A percentile compares a stretch with the other conserved stretches of the same genome.
phyloP scores from a whole-genome alignment of 2,329 filamentous ascomycete genomes.

The Diplocarpon mali region DNA sequence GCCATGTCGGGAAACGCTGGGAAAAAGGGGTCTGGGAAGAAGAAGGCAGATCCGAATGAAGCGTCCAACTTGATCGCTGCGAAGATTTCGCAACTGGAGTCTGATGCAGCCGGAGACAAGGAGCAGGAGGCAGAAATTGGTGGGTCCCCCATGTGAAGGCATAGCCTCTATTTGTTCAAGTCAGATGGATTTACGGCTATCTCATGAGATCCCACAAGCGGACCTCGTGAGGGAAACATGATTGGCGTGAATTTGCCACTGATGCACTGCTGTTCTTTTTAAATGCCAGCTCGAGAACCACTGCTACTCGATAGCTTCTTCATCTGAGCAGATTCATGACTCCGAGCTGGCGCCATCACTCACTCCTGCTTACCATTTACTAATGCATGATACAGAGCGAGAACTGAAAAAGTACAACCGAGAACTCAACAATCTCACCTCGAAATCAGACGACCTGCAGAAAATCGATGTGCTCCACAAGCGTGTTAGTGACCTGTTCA shows the following conservation, averaged over 20 bases:
- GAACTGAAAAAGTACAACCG: slow-evolving; percentile 91
- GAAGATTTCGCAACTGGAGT: slow-evolving; percentile 90
- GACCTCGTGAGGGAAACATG: no score
- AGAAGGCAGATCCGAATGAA: slow-evolving; percentile 73
- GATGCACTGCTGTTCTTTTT: no score
- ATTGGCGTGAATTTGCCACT: no score
- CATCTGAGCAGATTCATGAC: no score
- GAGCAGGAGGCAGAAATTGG: slow-evolving; percentile 94
- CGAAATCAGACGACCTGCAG: slow-evolving; percentile 83
- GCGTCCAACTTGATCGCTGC: slow-evolving; percentile 85
- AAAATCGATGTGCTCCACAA: slow-evolving; percentile 86
- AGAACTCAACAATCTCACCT: slow-evolving; percentile 78
- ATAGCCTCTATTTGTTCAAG: no score
- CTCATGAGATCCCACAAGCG: neutral
- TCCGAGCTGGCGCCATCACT: neutral
- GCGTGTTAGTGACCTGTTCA: slow-evolving; percentile 80
- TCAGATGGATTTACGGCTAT: no score
- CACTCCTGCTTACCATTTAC: slow-evolving; percentile 1
- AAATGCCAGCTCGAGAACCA: no score
- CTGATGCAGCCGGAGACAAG: slow-evolving; percentile 85
- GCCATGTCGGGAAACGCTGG: slow-evolving; percentile 39
- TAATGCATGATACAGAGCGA: slow-evolving; percentile 49
- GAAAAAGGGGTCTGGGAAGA: slow-evolving; percentile 80
- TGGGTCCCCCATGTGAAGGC: slow-evolving; percentile 36
- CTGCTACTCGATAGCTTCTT: no score